Evolutionary conservation across 495 filamentous ascomycete genomes (phyloP).

Genomic region (Sordaria brevicollis): DNA sequence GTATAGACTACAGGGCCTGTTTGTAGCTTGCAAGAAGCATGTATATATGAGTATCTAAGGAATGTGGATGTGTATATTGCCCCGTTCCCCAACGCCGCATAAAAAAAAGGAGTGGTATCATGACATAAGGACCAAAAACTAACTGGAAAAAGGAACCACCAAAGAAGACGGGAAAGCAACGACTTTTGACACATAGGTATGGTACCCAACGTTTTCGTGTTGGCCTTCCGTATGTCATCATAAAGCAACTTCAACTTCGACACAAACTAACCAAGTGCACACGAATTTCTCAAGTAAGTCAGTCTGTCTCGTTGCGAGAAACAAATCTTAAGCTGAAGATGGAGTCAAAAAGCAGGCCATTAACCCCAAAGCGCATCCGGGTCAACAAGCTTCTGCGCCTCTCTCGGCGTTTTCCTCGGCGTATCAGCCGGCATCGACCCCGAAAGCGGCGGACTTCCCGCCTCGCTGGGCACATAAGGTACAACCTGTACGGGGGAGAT

Average conservation of each 20-base stretch:
- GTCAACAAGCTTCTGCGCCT: constrained; percentile 5
- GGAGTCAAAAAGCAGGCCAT: not conserved
- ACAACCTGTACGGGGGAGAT: not conserved
- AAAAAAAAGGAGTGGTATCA: not conserved
- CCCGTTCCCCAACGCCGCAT: not conserved
- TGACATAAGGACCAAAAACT: not conserved
- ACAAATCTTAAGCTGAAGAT: not conserved
- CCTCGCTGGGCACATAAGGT: constrained; percentile 4
- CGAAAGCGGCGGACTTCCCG: not conserved
- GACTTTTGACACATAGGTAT: not conserved
- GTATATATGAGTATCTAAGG: not conserved
- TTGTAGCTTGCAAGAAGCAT: not conserved
- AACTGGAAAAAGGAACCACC: not conserved
- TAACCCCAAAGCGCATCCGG: constrained; percentile 10
- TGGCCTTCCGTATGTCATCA: not conserved
- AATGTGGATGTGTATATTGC: no score
- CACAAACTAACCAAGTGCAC: not conserved
- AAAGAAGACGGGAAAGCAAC: not conserved
- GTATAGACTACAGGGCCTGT: not conserved
- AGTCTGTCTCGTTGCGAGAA: not conserved
- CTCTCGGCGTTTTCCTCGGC: constrained; percentile 2
- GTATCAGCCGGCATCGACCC: not conserved
- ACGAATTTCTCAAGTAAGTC: not conserved
- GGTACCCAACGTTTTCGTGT: not conserved
- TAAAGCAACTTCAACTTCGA: not conserved